Conservation (phyloP, 495 filamentous ascomycete genomes). For the Aspergillus asperescens region DNA sequence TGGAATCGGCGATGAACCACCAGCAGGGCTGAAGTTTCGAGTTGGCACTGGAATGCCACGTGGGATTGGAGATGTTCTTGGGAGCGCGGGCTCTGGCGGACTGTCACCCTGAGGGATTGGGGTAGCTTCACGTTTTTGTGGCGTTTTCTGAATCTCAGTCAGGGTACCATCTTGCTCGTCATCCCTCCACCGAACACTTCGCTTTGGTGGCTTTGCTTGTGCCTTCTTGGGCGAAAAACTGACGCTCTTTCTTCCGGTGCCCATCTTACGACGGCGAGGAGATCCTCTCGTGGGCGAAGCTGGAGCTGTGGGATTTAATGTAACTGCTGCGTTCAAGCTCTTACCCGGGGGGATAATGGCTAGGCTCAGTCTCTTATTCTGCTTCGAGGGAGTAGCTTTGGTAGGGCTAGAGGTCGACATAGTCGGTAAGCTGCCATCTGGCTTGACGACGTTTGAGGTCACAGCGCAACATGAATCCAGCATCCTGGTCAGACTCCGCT, state of each 20-base stretch:
- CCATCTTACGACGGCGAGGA: conserved; percentile 71
- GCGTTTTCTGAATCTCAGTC: conserved; percentile 86
- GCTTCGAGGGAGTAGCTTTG: conserved; percentile 66
- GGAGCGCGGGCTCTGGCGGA: conserved; percentile 41
- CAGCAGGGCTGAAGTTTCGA: conserved; percentile 32
- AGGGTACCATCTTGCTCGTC: conserved; percentile 79
- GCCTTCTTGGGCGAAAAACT: conserved; percentile 80
- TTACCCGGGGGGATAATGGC: conserved; percentile 33
- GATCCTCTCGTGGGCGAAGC: conserved; percentile 63
- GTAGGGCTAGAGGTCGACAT: conserved; percentile 57
- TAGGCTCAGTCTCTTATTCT: conserved; percentile 58
- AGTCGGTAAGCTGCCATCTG: conserved; percentile 68
- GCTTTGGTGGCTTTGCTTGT: conserved; percentile 56
- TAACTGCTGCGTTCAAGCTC: conserved; percentile 25
- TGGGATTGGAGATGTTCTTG: conserved; percentile 44
- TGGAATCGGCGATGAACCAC: conserved; percentile 29
- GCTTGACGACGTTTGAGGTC: conserved; percentile 79
- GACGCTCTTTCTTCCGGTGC: conserved; percentile 66
- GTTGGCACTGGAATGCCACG: conserved; percentile 39
- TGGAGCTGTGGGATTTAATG: conserved; percentile 36
- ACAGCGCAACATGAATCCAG: conserved; percentile 67
- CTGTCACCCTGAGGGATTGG: conserved; percentile 44
- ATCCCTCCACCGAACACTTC: conserved; percentile 87
- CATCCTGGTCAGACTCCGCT: conserved; percentile 70
- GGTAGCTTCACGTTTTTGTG: conserved; percentile 50